Conservation (phyloP, 345 rosid species). For the Geranium rotundifolium region DNA sequence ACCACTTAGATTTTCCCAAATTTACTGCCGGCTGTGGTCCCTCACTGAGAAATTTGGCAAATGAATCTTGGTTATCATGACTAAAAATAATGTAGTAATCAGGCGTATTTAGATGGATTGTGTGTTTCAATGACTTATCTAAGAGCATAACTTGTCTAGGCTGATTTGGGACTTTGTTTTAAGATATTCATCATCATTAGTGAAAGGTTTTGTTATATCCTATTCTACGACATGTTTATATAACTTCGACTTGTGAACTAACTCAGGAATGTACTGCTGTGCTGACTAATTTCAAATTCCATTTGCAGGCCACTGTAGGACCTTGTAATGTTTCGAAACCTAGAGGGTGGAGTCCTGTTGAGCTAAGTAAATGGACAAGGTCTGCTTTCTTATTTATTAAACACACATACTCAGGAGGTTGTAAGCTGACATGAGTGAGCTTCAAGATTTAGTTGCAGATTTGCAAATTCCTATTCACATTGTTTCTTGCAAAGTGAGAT, state of each 20-base stretch:
- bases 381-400: constrained; percentile 15
- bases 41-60: background rate
- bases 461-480: background rate
- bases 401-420: background rate
- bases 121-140: background rate
- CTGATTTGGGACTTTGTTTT: background rate
- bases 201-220: background rate
- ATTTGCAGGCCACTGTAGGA: constrained; percentile 79
- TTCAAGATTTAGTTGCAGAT: background rate
- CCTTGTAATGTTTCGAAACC: constrained; percentile 86
- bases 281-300: constrained; percentile 15
- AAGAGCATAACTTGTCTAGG: background rate
- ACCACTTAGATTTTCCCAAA: background rate
- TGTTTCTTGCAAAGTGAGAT: background rate
- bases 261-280: constrained; percentile 1
- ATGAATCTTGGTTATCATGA: background rate
- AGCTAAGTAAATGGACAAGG: constrained; percentile 98
- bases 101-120: background rate
- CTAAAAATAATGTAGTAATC: background rate
- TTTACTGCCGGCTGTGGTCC: background rate
- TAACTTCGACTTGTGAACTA: constrained; percentile 10
- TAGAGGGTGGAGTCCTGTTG: constrained; percentile 88
- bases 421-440: background rate
- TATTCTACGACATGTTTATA: background rate
- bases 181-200: background rate